Base-by-base conservation (phyloP, 1,284 basidiomycete genomes). In the Ceratobasidium sp. region DNA sequence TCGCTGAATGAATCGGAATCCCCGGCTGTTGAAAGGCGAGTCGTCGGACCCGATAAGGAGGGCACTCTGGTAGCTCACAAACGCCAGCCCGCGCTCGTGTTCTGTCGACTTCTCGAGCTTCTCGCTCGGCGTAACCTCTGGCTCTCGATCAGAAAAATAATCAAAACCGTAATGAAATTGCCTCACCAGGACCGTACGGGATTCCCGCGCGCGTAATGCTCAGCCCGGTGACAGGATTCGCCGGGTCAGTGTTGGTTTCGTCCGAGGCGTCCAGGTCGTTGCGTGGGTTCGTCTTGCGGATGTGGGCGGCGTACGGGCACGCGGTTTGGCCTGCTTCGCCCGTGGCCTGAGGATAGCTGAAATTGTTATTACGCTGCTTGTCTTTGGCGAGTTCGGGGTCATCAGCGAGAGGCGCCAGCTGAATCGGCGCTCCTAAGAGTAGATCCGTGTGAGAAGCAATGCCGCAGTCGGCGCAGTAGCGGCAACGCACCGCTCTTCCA, bases 1-100 rank as follows among this genome's bases (percentile, higher is more conserved):
- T 41, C 81, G 74, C 77, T 88, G 86, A 43, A 86, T 80, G 80
- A 87, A 86, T 59, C 82, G 81, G 81, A 88, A 88, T 0, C 85
- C 86, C 29, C 83, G 78, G 5, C 75, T 77, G 34, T 11, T 8
- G 56, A 9, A 11, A 49, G n/a, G n/a, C n/a, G n/a, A 11, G 29
- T 2, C 34, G 31, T 31, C 29, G 3, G 29, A 2, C 19, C 27
- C 54, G 22, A 56, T 56, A 3, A 29, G 13, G 74, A 88, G 83
- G 76, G 81, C 83, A 66, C 84, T 84, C 78, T 87, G 86, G 76
- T 87, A 87, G 54, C 81, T 83, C 19, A 81, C 83, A 77, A 88
- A 88, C 27, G 86, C 81, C 22, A 88, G 80, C 31, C 87, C 87
- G 46, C 87, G 84, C 14, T 81, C 83, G 27, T 83, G 77, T 5